A percentile compares a stretch with the other conserved stretches of the same genome.
Evolutionary conservation across 805 yeast genomes (phyloP).

Genomic region (Cyberlindnera mrakii): DNA sequence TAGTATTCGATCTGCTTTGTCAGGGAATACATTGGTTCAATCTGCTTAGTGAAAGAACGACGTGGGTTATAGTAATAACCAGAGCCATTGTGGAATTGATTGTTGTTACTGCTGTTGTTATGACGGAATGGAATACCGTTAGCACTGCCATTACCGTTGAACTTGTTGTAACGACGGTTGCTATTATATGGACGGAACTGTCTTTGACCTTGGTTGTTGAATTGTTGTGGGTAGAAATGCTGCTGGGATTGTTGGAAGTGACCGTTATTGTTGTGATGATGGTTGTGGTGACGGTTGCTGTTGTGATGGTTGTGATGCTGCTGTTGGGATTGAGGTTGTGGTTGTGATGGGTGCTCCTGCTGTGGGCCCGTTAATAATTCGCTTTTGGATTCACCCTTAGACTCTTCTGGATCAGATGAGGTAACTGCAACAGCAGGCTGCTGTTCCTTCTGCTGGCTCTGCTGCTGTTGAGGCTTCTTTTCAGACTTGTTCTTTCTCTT

Average conservation of each 20-base stretch:
- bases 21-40: constrained; percentile 18
- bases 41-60: constrained; percentile 7
- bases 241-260: constrained; percentile 3
- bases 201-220: constrained; percentile 9
- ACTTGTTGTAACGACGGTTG: constrained; percentile 20
- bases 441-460: constrained; percentile 6
- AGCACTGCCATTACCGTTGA: constrained; percentile 9
- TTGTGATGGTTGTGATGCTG: constrained; percentile 4
- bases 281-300: constrained; percentile 3
- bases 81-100: background rate
- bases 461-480: constrained; percentile 6
- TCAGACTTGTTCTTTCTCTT: constrained; percentile 23
- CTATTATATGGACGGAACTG: constrained; percentile 21
- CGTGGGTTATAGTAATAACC: constrained; percentile 6
- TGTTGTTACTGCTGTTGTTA: constrained; percentile 1
- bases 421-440: background rate
- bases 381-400: constrained; percentile 4
- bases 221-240: constrained; percentile 13
- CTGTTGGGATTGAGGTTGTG: constrained; percentile 2
- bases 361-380: constrained; percentile 3
- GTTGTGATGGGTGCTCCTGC: constrained; percentile 4
- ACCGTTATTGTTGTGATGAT: constrained; percentile 2
- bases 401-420: background rate
- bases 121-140: constrained; percentile 8
- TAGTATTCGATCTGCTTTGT: constrained; percentile 79